Base-by-base conservation (phyloP, 768 basidiomycete genomes). In the Amanita rimosa region DNA sequence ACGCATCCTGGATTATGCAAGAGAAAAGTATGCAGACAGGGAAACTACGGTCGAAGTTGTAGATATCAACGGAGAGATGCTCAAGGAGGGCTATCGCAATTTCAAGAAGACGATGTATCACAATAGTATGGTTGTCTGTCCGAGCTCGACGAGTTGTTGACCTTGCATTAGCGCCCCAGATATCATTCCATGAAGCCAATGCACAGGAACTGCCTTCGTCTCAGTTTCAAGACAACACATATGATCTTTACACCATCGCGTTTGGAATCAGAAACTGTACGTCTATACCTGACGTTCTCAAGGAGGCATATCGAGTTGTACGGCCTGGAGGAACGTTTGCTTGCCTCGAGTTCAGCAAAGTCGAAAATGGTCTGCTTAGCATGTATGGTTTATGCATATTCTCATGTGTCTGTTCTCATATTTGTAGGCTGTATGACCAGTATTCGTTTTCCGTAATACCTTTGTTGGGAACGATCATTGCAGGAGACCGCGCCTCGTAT, bases 31-130 rank as follows among this genome's bases (percentile, higher is more conserved):
- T 59, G 85, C 83, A 2, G 93, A 95, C 65, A 73, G 96, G 55
- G 91, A 95, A 61, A 85, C 90, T 2, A 78, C 73, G 35, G 92
- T 98, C 0, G 83, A 88, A 43, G 76, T 98, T 43, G 85, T 92
- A 42, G 96, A 99, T 58, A 91, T 99, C 62, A 99, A 98, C 58
- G 78, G 76, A 1, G 85, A 94, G 60, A 99, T 98, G 96, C 73
- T 99, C 55, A 79, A 84, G 54, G 94, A 95, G 61, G 96, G 96
- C 2, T 76, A 78, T 64, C 84, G 77, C 59, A 71, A 93, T 37
- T 92, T 97, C 64, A 93, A 92, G 57, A 85, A 89, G 73, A 98
- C 95, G 1, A 94, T 99, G 86, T 99, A 98, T 64, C 86, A 98
- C 65, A 90, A 88, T 58, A 95, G 95, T 97, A 57, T 65, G 79